Base-by-base conservation (phyloP, 164 flowering plant species). In the Malania oleifera region DNA sequence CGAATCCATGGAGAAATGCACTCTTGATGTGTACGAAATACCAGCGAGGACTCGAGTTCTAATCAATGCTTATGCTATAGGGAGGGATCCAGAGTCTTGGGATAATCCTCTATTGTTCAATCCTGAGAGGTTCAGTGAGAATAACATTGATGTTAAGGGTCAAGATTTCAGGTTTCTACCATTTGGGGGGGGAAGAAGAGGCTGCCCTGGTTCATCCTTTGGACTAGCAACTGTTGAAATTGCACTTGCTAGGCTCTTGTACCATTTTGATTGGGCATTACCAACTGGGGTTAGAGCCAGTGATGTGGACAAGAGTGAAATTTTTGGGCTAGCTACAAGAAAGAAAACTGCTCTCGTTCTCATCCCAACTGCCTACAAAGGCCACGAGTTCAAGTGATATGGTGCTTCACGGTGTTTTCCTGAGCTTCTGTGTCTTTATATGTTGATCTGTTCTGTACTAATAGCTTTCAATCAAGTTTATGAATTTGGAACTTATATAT, bases 241-340 rank as follows among this genome's bases (percentile, higher is more conserved):
- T 18, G 65, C 85, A 13, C 55, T 76, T 34, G 79, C 79, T 38
- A 46, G 64, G 39, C 68, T 81, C 2, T 20, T 78, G 27, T 72
- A 65, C 57, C 85, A 83, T 57, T 80, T 83, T 29, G 75, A 79
- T 24, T 83, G 88, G 88, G 55, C 52, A 1, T 47, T 81, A 72
- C 85, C 82, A 2, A 29, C 7, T 12, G 80, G 76, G 6, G 75
- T 77, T 15, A 40, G 45, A 13, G 64, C 68, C 25, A 72, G 70
- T 22, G 73, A 73, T 40, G 54, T 76, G 24, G 79, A 80, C 56
- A 53, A 77, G 0, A 46, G 39, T 48, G 85, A 83, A 77, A 70
- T 61, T 34, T 83, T 79, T 20, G 80, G 79, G 19, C 61, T 77
- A 18, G 76, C 82, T 8, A 82, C 76, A 11, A 73, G 79, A 19